A percentile compares a stretch with the other conserved stretches of the same genome.
Conservation (phyloP, 1,284 basidiomycete genomes). For the Malassezia dermatis region DNA sequence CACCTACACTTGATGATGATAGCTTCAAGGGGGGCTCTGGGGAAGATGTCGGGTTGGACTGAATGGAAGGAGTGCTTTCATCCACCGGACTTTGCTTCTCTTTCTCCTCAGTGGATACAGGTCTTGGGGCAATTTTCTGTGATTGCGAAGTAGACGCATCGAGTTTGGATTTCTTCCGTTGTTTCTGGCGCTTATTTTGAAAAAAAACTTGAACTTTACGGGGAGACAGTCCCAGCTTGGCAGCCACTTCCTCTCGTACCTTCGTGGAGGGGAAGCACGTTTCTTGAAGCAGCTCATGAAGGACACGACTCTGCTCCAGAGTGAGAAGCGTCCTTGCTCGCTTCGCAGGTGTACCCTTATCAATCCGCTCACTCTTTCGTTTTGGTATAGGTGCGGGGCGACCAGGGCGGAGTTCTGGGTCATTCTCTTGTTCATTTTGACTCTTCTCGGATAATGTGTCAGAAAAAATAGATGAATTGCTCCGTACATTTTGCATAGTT, state of each 20-base stretch:
- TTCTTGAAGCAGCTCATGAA: conserved; percentile 29
- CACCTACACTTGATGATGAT: background rate
- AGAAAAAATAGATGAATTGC: background rate
- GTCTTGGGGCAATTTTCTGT: background rate
- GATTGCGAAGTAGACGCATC: background rate
- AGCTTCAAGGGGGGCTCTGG: background rate
- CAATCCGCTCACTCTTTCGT: background rate
- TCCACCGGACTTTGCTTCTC: background rate
- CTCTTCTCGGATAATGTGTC: background rate
- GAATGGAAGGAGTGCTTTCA: background rate
- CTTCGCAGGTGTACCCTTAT: background rate
- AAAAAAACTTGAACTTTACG: conserved; percentile 36
- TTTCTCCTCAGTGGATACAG: background rate
- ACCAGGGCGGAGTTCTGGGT: background rate
- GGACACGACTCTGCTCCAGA: conserved; percentile 26
- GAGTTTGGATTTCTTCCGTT: conserved; percentile 2
- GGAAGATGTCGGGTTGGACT: background rate
- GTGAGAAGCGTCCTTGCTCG: conserved; percentile 21
- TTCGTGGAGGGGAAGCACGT: conserved; percentile 35
- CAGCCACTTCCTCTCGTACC: conserved; percentile 26
- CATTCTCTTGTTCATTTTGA: background rate
- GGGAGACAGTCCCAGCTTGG: conserved; percentile 25
- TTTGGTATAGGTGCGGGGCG: background rate
- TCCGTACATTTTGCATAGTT: background rate
- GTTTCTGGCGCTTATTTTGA: conserved; percentile 20